These are phyloP conservation scores for Malus hybrid DNA, from an alignment of 331 rosid species.

Conservation along the genomic window DNA sequence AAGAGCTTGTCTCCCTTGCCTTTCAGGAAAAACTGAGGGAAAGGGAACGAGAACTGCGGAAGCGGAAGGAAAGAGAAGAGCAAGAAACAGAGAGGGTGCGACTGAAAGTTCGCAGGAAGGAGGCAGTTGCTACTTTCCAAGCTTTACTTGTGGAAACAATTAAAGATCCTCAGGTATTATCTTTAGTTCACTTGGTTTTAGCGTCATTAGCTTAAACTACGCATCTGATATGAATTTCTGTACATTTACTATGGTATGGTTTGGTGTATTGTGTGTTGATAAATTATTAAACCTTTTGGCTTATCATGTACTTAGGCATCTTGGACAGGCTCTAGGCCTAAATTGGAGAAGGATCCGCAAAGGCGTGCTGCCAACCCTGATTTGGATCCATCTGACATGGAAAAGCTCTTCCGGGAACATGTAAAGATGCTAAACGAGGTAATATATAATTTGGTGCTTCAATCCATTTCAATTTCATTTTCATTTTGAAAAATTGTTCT, in stretches of 20 bases:
- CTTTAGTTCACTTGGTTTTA: background rate
- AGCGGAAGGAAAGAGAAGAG: conserved; percentile 98
- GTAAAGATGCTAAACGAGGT: conserved; percentile 90
- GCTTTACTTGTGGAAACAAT: conserved; percentile 94
- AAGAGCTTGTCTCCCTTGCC: background rate
- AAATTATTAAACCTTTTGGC: background rate
- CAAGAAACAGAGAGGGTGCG: conserved; percentile 97
- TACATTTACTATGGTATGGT: background rate
- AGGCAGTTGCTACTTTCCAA: conserved; percentile 78
- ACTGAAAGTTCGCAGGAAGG: conserved; percentile 80
- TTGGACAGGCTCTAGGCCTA: conserved; percentile 84
- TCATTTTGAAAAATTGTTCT: background rate
- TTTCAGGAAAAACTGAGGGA: conserved; percentile 89
- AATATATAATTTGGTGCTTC: conserved; percentile 1
- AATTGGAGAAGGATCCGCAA: conserved; percentile 87
- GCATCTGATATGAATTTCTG: background rate
- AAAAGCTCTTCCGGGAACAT: conserved; percentile 88
- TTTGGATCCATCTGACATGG: conserved; percentile 70
- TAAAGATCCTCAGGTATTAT: conserved; percentile 79
- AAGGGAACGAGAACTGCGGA: conserved; percentile 87
- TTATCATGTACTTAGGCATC: conserved; percentile 57
- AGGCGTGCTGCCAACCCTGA: conserved; percentile 78
- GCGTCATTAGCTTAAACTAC: background rate
- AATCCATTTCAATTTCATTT: background rate
- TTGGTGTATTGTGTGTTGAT: background rate